Conservation (phyloP, 2,329 filamentous ascomycete genomes). For the Aureobasidium sp. region DNA sequence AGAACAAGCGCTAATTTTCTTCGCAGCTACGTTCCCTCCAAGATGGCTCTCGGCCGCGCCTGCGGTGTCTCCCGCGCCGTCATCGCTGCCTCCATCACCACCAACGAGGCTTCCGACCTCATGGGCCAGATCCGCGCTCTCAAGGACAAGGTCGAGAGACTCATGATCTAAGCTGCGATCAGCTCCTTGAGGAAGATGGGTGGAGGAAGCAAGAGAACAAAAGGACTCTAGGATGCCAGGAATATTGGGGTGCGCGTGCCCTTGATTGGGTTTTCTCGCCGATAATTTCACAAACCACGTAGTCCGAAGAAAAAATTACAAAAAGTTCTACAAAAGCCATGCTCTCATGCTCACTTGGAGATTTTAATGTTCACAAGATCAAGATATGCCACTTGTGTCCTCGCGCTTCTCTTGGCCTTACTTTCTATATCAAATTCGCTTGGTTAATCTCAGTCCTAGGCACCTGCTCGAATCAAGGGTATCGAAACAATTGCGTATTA, state of each 20-base stretch:
- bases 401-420: background rate
- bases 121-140: constrained; percentile 79
- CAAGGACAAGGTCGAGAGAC: constrained; percentile 91
- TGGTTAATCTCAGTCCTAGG: background rate
- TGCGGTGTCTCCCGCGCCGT: constrained; percentile 85
- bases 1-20: background rate
- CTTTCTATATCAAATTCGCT: background rate
- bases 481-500: background rate
- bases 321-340: background rate
- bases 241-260: background rate
- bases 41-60: constrained; percentile 81
- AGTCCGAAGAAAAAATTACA: background rate
- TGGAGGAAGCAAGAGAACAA: background rate
- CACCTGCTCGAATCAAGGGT: background rate
- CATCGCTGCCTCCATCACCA: constrained; percentile 82
- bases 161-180: constrained; percentile 63
- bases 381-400: background rate
- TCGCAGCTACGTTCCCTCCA: constrained; percentile 45
- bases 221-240: background rate
- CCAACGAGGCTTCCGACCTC: constrained; percentile 83
- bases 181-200: background rate
- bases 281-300: background rate
- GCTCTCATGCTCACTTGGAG: background rate
- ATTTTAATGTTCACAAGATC: background rate
- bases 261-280: constrained; percentile 7